Evolutionary conservation across 2,329 filamentous ascomycete genomes (phyloP).

Genomic region (Aquanectria penicillioides): DNA sequence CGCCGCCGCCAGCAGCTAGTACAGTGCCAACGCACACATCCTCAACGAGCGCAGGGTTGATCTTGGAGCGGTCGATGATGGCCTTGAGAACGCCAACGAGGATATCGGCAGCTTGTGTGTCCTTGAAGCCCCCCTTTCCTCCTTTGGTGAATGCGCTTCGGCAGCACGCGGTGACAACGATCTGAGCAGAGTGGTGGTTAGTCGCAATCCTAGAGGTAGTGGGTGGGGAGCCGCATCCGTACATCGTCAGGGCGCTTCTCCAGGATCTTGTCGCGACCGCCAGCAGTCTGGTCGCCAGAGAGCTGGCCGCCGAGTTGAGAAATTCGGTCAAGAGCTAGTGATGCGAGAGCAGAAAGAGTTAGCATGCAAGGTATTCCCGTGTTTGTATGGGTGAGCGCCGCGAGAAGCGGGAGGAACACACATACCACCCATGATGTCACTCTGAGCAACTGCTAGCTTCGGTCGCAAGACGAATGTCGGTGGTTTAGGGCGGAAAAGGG

Average conservation of each 20-base stretch:
- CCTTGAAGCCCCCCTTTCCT: slow-evolving; percentile 94
- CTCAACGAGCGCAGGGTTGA: slow-evolving; percentile 88
- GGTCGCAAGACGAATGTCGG: background rate
- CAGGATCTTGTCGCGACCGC: slow-evolving; percentile 65
- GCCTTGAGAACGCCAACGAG: slow-evolving; percentile 85
- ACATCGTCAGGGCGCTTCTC: slow-evolving; percentile 76
- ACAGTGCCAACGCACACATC: slow-evolving; percentile 94
- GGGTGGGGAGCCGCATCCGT: slow-evolving; percentile 36
- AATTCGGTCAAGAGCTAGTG: slow-evolving; percentile 67
- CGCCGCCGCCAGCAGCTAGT: slow-evolving; percentile 90
- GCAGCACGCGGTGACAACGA: slow-evolving; percentile 92
- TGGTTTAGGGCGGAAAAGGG: background rate
- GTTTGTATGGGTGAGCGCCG: background rate
- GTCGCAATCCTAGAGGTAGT: slow-evolving; percentile 25
- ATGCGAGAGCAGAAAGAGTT: background rate
- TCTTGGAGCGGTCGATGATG: slow-evolving; percentile 84
- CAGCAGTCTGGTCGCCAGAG: slow-evolving; percentile 65
- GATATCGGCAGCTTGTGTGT: slow-evolving; percentile 87
- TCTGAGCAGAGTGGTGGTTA: slow-evolving; percentile 53
- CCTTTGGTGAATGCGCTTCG: slow-evolving; percentile 93
- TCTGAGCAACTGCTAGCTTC: background rate
- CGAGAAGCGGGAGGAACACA: slow-evolving; percentile 18
- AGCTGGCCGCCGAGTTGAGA: slow-evolving; percentile 72
- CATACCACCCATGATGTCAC: slow-evolving; percentile 51
- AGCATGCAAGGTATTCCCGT: slow-evolving; percentile 5